Evolutionary conservation across 305 asterid genomes (phyloP), one percentile per base, ranked within the genome.

Genomic region (Coffea humblotiana): DNA sequence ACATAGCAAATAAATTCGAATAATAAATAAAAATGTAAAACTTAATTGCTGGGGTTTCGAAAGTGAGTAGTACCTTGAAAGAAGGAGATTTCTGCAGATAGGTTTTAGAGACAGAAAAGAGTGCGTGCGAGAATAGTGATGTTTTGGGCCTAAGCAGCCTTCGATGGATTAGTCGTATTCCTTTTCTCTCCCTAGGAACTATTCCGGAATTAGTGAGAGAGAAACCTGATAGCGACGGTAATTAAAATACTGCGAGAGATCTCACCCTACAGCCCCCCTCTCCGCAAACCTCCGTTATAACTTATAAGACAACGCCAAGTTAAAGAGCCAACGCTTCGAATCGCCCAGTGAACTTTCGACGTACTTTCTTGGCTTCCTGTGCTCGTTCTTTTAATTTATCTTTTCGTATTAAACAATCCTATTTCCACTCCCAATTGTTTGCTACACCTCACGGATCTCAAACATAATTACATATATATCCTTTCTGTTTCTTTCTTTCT

Each of bases 11-110:
- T 14, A 58, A 23, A 43, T 18, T 8, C n/a, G 40, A 12, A 63
- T 48, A 5, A 11, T 3, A 29, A 6, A 70, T 10, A 37, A 19
- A 16, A 7, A 21, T 23, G 13, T 23, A 60, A 60, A 60, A 60
- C 7, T 40, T 60, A 60, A 60, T 2, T 49, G 51, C 51, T 70
- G 65, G 84, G 81, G 81, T 72, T 77, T 37, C 74, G 32, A 12
- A 40, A 47, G 25, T 19, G 4, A 56, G 65, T 60, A 21, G 49
- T 47, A 82, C 84, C 85, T 21, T 51, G 69, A 82, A 2, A 35
- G 32, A 10, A 32, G 71, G 74, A 40, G n/a, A 32, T n/a, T 71
- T 52, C 18, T 58, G 32, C 51, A 2, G 76, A 56, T 37, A 3
- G 29, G 43, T 35, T 21, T 37, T 18, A 27, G 51, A 37, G 49